Evolutionary conservation across 2,329 filamentous ascomycete genomes (phyloP).

Genomic region (Pseudocercospora fuligena): DNA sequence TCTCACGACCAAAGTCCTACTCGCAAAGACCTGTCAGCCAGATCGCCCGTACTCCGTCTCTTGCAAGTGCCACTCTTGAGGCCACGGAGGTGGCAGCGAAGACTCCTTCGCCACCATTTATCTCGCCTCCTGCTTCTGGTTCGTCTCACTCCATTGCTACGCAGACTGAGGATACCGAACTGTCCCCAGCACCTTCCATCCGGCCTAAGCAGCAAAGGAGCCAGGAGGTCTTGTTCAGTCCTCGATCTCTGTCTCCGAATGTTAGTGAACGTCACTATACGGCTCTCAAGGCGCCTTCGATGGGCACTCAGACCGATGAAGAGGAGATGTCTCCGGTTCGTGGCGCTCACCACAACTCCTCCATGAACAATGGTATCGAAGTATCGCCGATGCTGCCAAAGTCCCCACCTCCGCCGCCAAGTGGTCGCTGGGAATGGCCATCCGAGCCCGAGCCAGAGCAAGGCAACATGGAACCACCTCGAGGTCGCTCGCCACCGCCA

Average conservation of each 20-base stretch:
- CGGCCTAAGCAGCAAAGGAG: slow-evolving; percentile 12
- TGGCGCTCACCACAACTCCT: slow-evolving; percentile 5
- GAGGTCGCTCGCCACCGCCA: slow-evolving; percentile 5
- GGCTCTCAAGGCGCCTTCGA: slow-evolving; percentile 19
- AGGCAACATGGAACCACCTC: not conserved
- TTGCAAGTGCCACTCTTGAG: slow-evolving; percentile 22
- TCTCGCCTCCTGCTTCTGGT: slow-evolving; percentile 9
- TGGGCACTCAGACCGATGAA: slow-evolving; percentile 19
- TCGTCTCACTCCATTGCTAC: slow-evolving; percentile 23
- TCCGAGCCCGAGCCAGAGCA: not conserved
- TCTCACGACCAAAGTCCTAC: slow-evolving; percentile 15
- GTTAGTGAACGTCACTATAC: not conserved
- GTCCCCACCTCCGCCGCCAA: slow-evolving; percentile 2
- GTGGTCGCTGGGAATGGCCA: slow-evolving; percentile 14
- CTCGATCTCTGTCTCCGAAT: slow-evolving; percentile 12
- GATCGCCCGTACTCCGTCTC: slow-evolving; percentile 16
- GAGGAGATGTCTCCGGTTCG: slow-evolving; percentile 15
- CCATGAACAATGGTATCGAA: slow-evolving; percentile 16
- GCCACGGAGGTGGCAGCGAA: slow-evolving; percentile 21
- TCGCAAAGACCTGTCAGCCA: slow-evolving; percentile 14
- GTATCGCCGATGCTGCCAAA: slow-evolving; percentile 9
- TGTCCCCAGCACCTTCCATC: slow-evolving; percentile 8
- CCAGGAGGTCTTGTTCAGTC: slow-evolving; percentile 22
- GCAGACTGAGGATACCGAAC: slow-evolving; percentile 20
- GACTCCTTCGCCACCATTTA: slow-evolving; percentile 19